Evolutionary conservation across 305 asterid genomes (phyloP).

Genomic region (Salvia sclarea): DNA sequence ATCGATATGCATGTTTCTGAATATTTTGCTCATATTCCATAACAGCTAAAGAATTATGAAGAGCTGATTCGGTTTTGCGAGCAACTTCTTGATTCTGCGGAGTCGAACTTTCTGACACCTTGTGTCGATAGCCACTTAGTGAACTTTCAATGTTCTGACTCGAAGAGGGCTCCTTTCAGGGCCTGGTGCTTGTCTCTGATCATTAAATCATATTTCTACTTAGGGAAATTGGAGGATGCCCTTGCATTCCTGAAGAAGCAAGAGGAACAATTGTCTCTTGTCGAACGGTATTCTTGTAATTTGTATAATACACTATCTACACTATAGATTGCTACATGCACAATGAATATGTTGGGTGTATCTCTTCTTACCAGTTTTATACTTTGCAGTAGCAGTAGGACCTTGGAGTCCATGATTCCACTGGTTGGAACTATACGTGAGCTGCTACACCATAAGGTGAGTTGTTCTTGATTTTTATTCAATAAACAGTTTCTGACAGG

Average conservation of each 20-base stretch:
- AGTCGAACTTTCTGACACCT: constrained; percentile 43
- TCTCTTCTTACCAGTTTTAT: constrained; percentile 26
- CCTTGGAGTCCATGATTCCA: constrained; percentile 66
- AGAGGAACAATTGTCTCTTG: constrained; percentile 52
- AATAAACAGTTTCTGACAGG: constrained; percentile 17
- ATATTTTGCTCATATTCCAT: constrained; percentile 31
- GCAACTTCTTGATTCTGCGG: constrained; percentile 58
- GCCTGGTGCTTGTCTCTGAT: constrained; percentile 67
- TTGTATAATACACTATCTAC: constrained; percentile 20
- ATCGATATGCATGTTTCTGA: constrained; percentile 23
- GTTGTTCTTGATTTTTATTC: constrained; percentile 35
- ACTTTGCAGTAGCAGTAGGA: constrained; percentile 51
- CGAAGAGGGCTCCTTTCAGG: constrained; percentile 55
- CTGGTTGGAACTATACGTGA: constrained; percentile 68
- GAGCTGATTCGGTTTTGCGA: constrained; percentile 78
- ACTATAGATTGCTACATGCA: constrained; percentile 12
- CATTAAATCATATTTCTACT: constrained; percentile 68
- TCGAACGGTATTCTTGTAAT: constrained; percentile 47
- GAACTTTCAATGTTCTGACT: constrained; percentile 45
- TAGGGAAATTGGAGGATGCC: constrained; percentile 92
- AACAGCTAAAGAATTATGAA: constrained; percentile 80
- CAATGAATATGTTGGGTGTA: constrained; percentile 28
- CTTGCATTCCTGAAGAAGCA: constrained; percentile 68
- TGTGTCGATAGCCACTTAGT: constrained; percentile 39
- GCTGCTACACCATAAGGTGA: constrained; percentile 79